Percentiles rank a stretch among this genome's conserved stretches.
These are phyloP conservation scores for Calonectria hongkongensis DNA, from an alignment of 2,329 filamentous ascomycete genomes.

Conservation along the genomic window DNA sequence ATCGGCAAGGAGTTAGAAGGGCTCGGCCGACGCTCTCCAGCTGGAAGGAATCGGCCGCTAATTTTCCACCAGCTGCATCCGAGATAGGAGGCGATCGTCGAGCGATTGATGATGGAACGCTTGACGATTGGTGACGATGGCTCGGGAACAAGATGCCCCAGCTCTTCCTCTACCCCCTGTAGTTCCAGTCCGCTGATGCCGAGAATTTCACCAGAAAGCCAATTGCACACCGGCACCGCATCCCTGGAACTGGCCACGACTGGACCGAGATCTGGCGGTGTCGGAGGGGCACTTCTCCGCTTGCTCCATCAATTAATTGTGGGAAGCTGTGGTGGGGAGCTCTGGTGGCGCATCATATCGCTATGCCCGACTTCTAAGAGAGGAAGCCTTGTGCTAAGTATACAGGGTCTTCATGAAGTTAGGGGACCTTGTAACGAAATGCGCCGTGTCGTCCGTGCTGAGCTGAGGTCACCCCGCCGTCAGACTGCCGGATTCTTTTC, in stretches of 20 bases:
- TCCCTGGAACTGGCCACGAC: constrained; percentile 37
- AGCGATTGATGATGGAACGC: constrained; percentile 35
- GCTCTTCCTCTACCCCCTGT: background rate
- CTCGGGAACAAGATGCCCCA: constrained; percentile 7
- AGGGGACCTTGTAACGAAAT: constrained; percentile 9
- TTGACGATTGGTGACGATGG: constrained; percentile 36
- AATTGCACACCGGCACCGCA: constrained; percentile 40
- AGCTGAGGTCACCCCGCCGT: background rate
- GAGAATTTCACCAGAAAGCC: constrained; percentile 43
- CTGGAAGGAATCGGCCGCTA: constrained; percentile 23
- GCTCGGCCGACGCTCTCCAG: constrained; percentile 20
- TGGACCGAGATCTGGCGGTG: constrained; percentile 45
- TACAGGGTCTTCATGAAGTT: background rate
- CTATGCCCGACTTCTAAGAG: constrained; percentile 28
- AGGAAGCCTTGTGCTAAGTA: background rate
- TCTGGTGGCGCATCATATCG: constrained; percentile 33
- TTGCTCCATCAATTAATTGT: constrained; percentile 28
- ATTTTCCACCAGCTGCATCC: constrained; percentile 27
- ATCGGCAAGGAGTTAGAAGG: constrained; percentile 3
- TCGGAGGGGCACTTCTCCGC: constrained; percentile 30
- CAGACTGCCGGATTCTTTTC: constrained; percentile 18
- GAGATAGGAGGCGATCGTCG: constrained; percentile 32
- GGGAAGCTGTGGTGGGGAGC: constrained; percentile 43
- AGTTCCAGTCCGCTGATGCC: constrained; percentile 4
- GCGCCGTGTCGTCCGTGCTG: constrained; percentile 5